Conservation (phyloP, 495 filamentous ascomycete genomes). For the Penicillium dipodomyicola region DNA sequence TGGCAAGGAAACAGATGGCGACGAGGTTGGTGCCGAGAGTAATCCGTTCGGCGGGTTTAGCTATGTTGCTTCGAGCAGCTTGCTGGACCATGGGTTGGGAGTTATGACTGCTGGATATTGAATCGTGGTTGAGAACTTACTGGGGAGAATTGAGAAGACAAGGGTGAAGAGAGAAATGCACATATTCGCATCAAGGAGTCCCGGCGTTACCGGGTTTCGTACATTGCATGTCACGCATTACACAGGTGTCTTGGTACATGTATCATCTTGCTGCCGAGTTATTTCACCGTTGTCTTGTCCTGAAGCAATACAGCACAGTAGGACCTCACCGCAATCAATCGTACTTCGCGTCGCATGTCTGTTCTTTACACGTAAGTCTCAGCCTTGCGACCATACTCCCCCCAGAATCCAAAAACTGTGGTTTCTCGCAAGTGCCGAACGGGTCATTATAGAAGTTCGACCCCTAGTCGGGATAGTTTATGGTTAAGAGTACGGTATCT, state of each 20-base stretch:
- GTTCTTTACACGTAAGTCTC: no score
- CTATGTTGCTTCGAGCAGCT: conserved; percentile 84
- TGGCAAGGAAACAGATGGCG: not conserved
- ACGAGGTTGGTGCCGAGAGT: conserved; percentile 39
- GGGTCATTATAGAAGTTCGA: no score
- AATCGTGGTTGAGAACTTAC: conserved; percentile 1
- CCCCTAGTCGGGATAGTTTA: no score
- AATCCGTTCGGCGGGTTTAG: conserved; percentile 94
- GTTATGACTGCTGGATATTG: conserved; percentile 32
- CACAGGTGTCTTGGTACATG: not conserved
- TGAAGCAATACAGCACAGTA: not conserved
- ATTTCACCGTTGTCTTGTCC: not conserved
- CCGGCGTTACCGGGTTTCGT: not conserved
- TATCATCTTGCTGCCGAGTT: not conserved
- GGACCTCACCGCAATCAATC: not conserved
- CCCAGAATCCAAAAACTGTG: no score
- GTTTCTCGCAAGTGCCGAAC: no score
- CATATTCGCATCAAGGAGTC: not conserved
- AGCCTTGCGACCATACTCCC: no score
- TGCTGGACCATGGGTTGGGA: conserved; percentile 61
- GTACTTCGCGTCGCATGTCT: not conserved
- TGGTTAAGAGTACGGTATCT: no score
- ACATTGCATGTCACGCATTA: not conserved
- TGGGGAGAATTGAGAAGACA: not conserved
- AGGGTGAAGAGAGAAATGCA: not conserved